Base-by-base conservation (phyloP, 2,329 filamentous ascomycete genomes). In the Didymella glomerata region DNA sequence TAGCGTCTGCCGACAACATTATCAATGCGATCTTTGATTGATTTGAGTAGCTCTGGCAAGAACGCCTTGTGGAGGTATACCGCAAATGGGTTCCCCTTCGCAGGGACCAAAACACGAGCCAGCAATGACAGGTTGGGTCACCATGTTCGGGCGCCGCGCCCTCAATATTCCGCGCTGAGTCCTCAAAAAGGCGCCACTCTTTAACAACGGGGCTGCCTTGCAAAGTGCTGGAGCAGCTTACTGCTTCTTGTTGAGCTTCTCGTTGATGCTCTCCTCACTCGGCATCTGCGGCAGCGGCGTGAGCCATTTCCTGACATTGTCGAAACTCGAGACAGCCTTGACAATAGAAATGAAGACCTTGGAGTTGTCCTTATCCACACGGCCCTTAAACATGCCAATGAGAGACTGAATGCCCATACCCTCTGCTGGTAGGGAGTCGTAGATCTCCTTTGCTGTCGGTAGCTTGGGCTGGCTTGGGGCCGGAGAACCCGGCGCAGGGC, bases 371-470 rank as follows among this genome's bases (percentile, higher is more conserved):
- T 76, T 74, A 38, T 74, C 73, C 18, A 82, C 69, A 16, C 78
- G 73, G 3, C 68, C 68, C 67, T 76, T 80, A 74, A 83, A 83
- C 24, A 69, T 63, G 38, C 64, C 66, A 42, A 81, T 77, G 22
- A 83, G 68, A 4, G 72, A 66, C 30, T 73, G 69, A 48, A 83
- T 79, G 24, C 69, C 73, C 65, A 82, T 80, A 50, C 81, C 81
- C 45, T 77, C 70, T 0, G 73, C 54, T 2, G 81, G 81, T 41
- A 83, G 78, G 0, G 77, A 76, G 6, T 77, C 76, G 27, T 77
- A 76, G 48, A 83, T 78, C 61, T 82, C 80, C 25, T 76, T 76
- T 3, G 79, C 74, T 1, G 79, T 78, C 0, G 80, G 81, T 22
- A 82, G 71, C 27, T 68, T 63, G 6, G 60, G 63, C 44, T 62